phyloP scores from a whole-genome alignment of 768 basidiomycete genomes.

The Leucocoprinus leucothites region DNA sequence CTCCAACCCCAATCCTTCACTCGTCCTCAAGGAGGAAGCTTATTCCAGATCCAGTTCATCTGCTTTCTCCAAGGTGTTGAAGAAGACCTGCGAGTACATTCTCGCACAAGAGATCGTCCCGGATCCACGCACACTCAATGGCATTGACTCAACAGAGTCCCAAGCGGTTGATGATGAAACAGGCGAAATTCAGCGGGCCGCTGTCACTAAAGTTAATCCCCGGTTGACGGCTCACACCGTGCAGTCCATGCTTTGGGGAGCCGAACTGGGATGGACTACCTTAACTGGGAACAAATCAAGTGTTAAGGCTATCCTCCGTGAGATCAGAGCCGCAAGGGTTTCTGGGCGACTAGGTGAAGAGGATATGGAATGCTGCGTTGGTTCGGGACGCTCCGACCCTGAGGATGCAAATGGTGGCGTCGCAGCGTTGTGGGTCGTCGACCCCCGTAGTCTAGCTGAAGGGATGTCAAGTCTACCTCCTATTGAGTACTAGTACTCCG shows the following conservation, averaged over 20 bases:
- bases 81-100: slow-evolving; percentile 51
- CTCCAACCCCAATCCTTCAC: slow-evolving; percentile 9
- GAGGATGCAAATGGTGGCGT: background rate
- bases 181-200: slow-evolving; percentile 48
- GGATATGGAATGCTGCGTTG: slow-evolving; percentile 10
- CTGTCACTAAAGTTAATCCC: slow-evolving; percentile 51
- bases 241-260: slow-evolving; percentile 68
- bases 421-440: slow-evolving; percentile 22
- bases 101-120: slow-evolving; percentile 44
- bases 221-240: slow-evolving; percentile 77
- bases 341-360: slow-evolving; percentile 29
- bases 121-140: slow-evolving; percentile 24
- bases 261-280: slow-evolving; percentile 74
- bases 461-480: slow-evolving; percentile 27
- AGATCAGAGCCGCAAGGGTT: slow-evolving; percentile 46
- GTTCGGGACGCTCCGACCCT: background rate
- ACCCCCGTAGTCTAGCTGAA: slow-evolving; percentile 66
- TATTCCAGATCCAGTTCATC: background rate
- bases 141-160: background rate
- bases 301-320: slow-evolving; percentile 69
- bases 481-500: background rate
- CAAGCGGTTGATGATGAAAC: slow-evolving; percentile 10
- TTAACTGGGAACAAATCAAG: slow-evolving; percentile 83
- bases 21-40: background rate
- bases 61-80: slow-evolving; percentile 46